Evolutionary conservation across 805 yeast species (phyloP).

Genomic region (Saturnispora saitoi): DNA sequence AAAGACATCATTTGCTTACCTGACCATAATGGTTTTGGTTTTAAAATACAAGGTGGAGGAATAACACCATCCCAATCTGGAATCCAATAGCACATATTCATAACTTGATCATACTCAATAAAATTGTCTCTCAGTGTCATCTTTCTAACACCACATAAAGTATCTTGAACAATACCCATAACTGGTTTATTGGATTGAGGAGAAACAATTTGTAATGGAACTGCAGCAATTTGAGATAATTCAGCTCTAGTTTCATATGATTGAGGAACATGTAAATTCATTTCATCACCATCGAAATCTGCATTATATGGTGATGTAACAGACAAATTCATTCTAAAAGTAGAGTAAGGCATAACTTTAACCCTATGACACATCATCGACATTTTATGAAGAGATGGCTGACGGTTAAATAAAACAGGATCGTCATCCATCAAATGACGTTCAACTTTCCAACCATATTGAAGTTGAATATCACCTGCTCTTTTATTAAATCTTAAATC

Average conservation of each 20-base stretch:
- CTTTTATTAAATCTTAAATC: conserved; percentile 95
- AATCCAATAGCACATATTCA: conserved; percentile 96
- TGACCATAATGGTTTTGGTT: conserved; percentile 95
- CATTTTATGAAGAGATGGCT: conserved; percentile 98
- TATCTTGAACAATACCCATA: conserved; percentile 99
- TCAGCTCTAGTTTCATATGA: conserved; percentile 99
- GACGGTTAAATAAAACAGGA: conserved; percentile 97
- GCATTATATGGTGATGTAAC: conserved; percentile 99
- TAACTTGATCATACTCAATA: conserved; percentile 85
- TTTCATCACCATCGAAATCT: conserved; percentile 98
- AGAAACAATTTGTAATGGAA: conserved; percentile 93
- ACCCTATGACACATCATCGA: conserved; percentile 99
- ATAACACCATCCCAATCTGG: conserved; percentile 98
- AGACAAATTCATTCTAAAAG: conserved; percentile 91
- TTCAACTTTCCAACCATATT: conserved; percentile 98
- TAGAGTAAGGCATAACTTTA: conserved; percentile 96
- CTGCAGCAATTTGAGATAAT: conserved; percentile 89
- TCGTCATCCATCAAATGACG: conserved; percentile 97
- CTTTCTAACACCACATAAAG: conserved; percentile 93
- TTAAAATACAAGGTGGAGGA: conserved; percentile 88
- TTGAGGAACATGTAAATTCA: conserved; percentile 98
- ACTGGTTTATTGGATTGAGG: conserved; percentile 99
- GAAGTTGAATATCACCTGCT: conserved; percentile 96
- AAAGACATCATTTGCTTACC: conserved; percentile 91
- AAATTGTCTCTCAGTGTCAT: conserved; percentile 87